These are phyloP conservation scores for Schizochytrium sp. DNA, from an alignment of 108 stramenopile species.

Conservation along the genomic window DNA sequence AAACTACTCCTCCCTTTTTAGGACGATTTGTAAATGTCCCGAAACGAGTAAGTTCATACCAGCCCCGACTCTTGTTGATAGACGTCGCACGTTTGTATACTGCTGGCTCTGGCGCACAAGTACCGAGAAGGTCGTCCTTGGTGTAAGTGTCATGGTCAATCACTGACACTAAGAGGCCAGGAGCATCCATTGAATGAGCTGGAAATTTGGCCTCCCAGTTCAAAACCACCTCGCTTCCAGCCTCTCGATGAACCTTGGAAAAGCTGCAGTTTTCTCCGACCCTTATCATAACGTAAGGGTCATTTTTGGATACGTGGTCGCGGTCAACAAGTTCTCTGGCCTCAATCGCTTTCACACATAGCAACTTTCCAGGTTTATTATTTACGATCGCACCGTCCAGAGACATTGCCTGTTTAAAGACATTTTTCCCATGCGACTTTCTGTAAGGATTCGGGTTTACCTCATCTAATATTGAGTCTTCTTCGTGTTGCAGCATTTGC, in stretches of 20 bases:
- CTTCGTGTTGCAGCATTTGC: neutral
- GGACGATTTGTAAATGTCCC: neutral
- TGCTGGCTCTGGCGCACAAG: neutral
- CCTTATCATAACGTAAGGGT: conserved; percentile 30
- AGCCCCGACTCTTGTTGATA: neutral
- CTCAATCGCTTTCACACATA: conserved; percentile 28
- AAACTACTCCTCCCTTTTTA: neutral
- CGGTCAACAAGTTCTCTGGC: neutral
- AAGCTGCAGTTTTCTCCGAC: conserved; percentile 29
- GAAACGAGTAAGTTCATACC: neutral
- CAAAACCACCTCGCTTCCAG: neutral
- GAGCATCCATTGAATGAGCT: neutral
- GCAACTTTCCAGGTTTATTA: neutral
- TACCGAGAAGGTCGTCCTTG: conserved; percentile 25
- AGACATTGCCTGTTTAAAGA: conserved; percentile 40
- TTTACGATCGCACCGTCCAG: neutral
- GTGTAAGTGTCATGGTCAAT: conserved; percentile 37
- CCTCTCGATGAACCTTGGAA: conserved; percentile 8
- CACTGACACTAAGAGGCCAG: conserved; percentile 37
- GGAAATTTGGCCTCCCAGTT: conserved; percentile 43
- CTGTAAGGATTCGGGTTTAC: neutral
- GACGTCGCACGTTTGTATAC: neutral
- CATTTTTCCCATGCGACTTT: neutral
- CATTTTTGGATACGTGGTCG: conserved; percentile 9
- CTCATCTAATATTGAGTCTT: neutral